Evolutionary conservation across 208 protist genomes (phyloP), one percentile per base, ranked within the genome.

Genomic region (Acanthamoeba triangularis): DNA sequence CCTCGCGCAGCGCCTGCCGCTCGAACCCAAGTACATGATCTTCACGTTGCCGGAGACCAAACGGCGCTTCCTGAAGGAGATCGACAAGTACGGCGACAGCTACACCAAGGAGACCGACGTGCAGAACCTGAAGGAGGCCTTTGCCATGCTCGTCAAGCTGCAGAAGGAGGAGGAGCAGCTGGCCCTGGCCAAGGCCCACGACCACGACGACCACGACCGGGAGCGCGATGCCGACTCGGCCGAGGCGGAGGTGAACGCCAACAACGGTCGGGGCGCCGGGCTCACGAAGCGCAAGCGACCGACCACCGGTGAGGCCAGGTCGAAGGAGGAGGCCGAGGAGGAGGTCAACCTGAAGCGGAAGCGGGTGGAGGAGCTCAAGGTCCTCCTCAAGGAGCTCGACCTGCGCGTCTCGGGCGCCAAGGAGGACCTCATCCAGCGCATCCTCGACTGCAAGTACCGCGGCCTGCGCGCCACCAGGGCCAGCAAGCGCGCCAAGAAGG

Each of bases 1-100:
- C 37, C 52, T 76, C 35, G 28, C 30, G 0, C 93, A 18, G 54
- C 61, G 92, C 28, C 54, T 97, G 30, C 94, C 96, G 23, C 47
- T 97, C 0, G 78, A 96, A 59, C 95, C 95, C 47, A 96, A 96
- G 95, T 94, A 97, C 56, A 96, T 97, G 95, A 87, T 97, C 3
- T 96, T 78, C 44, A 96, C 96, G 25, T 94, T 95, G 2, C 47
- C 88, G 18, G 16, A 67, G 18, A 97, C 96, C 0, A 96, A 65
- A 44, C 25, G 54, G 28, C 14, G 35, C 35, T 96, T 97, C 67
- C 33, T 96, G 67, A 44, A 95, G 41, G 95, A 97, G 20, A 95
- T 95, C 16, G 96, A 97, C 93, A 33, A 5, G 28, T 97, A 87
- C 93, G 96, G 96, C 14, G 96, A 97, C 44, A 95, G 93, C 14